phyloP scores from a whole-genome alignment of 169 alveolate genomes.

The Plasmodium billcollinsi region DNA sequence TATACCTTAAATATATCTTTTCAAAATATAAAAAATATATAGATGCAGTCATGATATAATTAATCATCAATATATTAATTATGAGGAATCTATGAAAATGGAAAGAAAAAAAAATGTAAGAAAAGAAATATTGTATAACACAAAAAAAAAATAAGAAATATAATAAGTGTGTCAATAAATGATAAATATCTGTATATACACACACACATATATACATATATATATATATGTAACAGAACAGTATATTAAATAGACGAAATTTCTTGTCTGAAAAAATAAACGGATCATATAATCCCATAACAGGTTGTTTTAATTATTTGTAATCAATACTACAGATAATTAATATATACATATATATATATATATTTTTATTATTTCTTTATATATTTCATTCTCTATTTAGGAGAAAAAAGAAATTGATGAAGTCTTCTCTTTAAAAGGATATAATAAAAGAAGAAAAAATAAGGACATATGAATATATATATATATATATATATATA shows the following conservation, averaged over 20 bases:
- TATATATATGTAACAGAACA: background rate
- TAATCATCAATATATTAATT: conserved; percentile 28
- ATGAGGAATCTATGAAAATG: conserved; percentile 28
- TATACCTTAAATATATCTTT: background rate
- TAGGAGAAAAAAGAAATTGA: conserved; percentile 46
- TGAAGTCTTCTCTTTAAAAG: background rate
- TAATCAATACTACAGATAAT: no score
- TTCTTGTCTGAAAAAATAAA: conserved; percentile 39
- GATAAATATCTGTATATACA: no score
- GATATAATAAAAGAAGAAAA: background rate
- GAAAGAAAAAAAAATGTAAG: conserved; percentile 61
- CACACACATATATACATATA: no score
- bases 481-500: background rate
- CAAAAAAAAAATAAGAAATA: no score
- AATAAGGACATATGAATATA: conserved; percentile 1
- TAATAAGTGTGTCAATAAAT: no score
- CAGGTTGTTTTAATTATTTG: conserved; percentile 22
- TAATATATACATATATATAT: no score
- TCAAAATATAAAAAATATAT: background rate
- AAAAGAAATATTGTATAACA: background rate
- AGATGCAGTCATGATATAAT: conserved; percentile 72
- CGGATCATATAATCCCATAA: conserved; percentile 64
- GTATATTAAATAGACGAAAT: conserved; percentile 24
- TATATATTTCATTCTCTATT: background rate
- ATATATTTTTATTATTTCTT: background rate